These are phyloP conservation scores for Lasiosphaeria hispida DNA, from an alignment of 495 filamentous ascomycete species.

Conservation along the genomic window DNA sequence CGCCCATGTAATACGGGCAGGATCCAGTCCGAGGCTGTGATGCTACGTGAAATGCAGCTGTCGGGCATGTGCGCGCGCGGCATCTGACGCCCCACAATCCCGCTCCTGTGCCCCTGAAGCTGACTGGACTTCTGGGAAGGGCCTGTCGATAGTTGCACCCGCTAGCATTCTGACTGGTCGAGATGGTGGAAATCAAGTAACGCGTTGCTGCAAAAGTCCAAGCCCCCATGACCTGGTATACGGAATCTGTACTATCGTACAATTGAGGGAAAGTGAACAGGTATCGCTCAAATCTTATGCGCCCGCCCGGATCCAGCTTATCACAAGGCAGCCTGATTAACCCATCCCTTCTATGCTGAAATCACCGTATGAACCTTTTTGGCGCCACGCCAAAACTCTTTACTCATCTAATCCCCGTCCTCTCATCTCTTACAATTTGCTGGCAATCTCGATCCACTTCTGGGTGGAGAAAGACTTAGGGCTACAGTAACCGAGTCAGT, in stretches of 20 bases:
- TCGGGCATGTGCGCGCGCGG: too few species aligned
- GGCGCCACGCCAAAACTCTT: conserved; percentile 31
- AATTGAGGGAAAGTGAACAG: conserved; percentile 19
- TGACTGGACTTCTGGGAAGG: too few species aligned
- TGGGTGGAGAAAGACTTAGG: conserved; percentile 98
- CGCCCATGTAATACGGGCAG: too few species aligned
- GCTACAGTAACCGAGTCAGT: conserved; percentile 43
- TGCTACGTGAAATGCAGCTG: too few species aligned
- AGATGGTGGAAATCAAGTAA: not conserved
- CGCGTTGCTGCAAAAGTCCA: conserved; percentile 7
- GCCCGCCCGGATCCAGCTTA: conserved; percentile 15
- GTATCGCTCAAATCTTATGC: conserved; percentile 20
- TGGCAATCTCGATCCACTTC: conserved; percentile 89
- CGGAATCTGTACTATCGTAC: conserved; percentile 29
- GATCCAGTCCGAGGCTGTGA: too few species aligned
- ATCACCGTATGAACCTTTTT: conserved; percentile 26
- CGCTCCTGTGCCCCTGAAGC: too few species aligned
- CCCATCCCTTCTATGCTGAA: conserved; percentile 33
- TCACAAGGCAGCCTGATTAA: conserved; percentile 13
- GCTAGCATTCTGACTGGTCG: not conserved
- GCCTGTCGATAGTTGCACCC: not conserved
- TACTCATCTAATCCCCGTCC: conserved; percentile 14
- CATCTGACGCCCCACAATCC: too few species aligned
- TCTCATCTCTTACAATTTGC: conserved; percentile 66
- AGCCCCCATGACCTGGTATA: conserved; percentile 15